Evolutionary conservation across 2,329 filamentous ascomycete species (phyloP).

Genomic region (Diaporthe helianthi): DNA sequence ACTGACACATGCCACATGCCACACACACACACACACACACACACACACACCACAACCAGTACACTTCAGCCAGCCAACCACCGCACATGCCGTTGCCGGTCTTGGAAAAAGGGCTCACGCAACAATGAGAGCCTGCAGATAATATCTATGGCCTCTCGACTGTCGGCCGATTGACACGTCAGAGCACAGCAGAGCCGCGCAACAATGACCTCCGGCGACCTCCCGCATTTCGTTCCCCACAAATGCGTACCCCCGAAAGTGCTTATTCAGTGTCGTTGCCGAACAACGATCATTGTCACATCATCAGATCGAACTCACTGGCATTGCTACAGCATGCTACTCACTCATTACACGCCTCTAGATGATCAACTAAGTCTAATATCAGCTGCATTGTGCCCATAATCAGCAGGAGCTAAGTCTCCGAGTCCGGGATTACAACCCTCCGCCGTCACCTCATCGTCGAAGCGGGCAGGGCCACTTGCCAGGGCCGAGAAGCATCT

Average conservation of each 20-base stretch:
- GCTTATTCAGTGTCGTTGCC: slow-evolving; percentile 15
- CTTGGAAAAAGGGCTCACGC: slow-evolving; percentile 2
- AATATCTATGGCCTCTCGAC: slow-evolving; percentile 21
- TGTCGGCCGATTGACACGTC: slow-evolving; percentile 35
- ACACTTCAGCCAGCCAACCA: slow-evolving; percentile 4
- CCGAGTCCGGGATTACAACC: background rate
- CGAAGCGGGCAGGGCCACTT: background rate
- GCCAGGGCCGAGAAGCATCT: background rate
- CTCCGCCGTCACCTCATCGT: background rate
- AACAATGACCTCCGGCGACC: slow-evolving; percentile 21
- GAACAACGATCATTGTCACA: background rate
- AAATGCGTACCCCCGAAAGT: slow-evolving; percentile 16
- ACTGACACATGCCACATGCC: background rate
- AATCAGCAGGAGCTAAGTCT: background rate
- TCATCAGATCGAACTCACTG: background rate
- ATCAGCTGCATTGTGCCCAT: background rate
- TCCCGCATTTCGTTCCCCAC: slow-evolving; percentile 11
- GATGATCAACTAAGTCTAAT: background rate
- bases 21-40: slow-evolving; percentile 21
- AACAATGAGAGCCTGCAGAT: slow-evolving; percentile 29
- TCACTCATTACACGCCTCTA: background rate
- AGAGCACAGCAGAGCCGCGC: slow-evolving; percentile 34
- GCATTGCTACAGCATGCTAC: background rate
- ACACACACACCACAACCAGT: no score
- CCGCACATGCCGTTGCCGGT: background rate